Evolutionary conservation across 2,329 filamentous ascomycete genomes (phyloP).

Genomic region (Rutstroemia sydowiana): DNA sequence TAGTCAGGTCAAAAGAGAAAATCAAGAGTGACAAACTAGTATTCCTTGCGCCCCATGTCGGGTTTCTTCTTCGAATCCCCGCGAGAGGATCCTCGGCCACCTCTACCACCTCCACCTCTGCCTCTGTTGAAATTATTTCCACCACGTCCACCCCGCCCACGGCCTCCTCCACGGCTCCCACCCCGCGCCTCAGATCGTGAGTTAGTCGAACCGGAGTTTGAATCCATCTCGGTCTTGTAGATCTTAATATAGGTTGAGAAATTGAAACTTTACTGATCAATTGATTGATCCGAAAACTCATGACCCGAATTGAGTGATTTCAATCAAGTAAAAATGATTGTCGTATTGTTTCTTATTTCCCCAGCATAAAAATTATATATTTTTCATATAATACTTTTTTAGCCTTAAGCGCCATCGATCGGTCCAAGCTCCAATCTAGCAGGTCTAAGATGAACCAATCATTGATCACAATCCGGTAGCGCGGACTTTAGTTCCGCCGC

Average conservation of each 20-base stretch:
- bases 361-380: background rate
- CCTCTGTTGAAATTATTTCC: no score
- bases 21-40: slow-evolving; percentile 44
- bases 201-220: slow-evolving; percentile 8
- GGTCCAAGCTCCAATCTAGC: background rate
- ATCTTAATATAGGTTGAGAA: background rate
- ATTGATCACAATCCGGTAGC: no score
- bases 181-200: slow-evolving; percentile 11
- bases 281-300: background rate
- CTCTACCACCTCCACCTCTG: slow-evolving; percentile 15
- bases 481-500: no score
- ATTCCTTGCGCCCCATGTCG: slow-evolving; percentile 60
- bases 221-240: slow-evolving; percentile 11
- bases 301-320: no score
- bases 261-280: background rate
- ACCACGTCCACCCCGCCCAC: no score
- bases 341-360: background rate
- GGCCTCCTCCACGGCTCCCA: slow-evolving; percentile 16
- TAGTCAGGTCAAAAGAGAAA: slow-evolving; percentile 32
- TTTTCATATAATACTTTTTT: background rate
- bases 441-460: no score
- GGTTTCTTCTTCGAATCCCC: slow-evolving; percentile 47
- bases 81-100: slow-evolving; percentile 34
- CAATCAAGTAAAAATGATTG: no score
- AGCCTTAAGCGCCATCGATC: background rate